Conservation (phyloP, 1,284 basidiomycete species). For the Leccinum fallax region DNA sequence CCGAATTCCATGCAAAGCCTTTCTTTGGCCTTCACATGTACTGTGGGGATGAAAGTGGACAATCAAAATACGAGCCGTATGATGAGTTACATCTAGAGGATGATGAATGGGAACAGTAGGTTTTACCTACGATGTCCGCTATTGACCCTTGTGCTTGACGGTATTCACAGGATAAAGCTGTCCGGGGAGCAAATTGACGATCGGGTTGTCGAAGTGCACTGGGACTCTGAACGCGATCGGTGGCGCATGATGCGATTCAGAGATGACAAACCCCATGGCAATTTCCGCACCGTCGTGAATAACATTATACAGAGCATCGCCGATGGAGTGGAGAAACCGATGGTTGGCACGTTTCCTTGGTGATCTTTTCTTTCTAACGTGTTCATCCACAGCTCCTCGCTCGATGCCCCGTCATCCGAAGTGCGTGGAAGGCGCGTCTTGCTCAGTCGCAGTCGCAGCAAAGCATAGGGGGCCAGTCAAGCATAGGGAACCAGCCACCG, state of each 20-base stretch:
- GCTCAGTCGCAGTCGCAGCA: constrained; percentile 33
- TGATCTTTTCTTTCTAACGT: constrained; percentile 10
- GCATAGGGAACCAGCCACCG: constrained; percentile 12
- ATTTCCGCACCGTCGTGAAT: constrained; percentile 80
- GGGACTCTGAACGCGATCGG: constrained; percentile 67
- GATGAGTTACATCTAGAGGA: constrained; percentile 88
- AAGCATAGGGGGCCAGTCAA: constrained; percentile 3
- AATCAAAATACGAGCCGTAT: constrained; percentile 76
- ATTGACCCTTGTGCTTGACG: constrained; percentile 11
- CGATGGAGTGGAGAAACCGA: constrained; percentile 88
- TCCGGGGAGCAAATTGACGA: constrained; percentile 90
- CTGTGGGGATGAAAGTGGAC: constrained; percentile 65
- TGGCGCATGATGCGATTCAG: constrained; percentile 93
- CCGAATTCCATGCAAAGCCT: constrained; percentile 87
- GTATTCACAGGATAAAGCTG: constrained; percentile 71
- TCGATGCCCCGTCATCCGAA: constrained; percentile 59
- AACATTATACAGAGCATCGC: constrained; percentile 86
- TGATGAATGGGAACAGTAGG: constrained; percentile 91
- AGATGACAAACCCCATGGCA: constrained; percentile 90
- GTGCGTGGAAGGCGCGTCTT: constrained; percentile 65
- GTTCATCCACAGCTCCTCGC: constrained; percentile 56
- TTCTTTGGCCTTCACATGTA: constrained; percentile 84
- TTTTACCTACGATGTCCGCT: constrained; percentile 12
- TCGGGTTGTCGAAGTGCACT: constrained; percentile 91
- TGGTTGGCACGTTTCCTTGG: constrained; percentile 48